Conservation (phyloP, 2,329 filamentous ascomycete species). For the Trichoderma breve region DNA sequence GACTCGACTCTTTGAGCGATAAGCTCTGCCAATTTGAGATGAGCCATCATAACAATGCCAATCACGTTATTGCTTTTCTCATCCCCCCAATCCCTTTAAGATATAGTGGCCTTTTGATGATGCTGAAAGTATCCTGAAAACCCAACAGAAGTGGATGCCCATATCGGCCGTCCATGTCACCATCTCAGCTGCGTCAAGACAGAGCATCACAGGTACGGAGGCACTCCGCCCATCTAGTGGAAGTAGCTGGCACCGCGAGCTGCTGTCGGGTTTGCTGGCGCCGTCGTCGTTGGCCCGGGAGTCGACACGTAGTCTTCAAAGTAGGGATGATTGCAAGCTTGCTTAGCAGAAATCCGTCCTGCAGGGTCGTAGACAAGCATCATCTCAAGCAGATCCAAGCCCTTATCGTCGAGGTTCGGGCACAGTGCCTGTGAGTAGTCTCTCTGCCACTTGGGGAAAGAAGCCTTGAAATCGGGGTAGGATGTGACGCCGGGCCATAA, state of each 20-base stretch:
- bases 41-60: conserved; percentile 1
- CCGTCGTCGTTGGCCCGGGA: conserved; percentile 27
- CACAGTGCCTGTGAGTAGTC: conserved; percentile 66
- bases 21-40: background rate
- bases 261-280: conserved; percentile 22
- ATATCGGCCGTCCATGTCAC: background rate
- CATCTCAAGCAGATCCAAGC: conserved; percentile 64
- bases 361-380: conserved; percentile 87
- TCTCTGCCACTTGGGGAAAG: conserved; percentile 86
- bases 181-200: background rate
- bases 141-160: conserved; percentile 1
- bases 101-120: background rate
- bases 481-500: conserved; percentile 91
- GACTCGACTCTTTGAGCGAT: background rate
- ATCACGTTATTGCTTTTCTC: background rate
- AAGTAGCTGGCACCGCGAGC: conserved; percentile 37
- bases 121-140: conserved; percentile 27
- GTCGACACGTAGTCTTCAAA: conserved; percentile 52
- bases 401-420: conserved; percentile 68
- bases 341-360: conserved; percentile 83
- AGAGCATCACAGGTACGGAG: conserved; percentile 25
- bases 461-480: conserved; percentile 89
- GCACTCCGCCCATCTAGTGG: conserved; percentile 32
- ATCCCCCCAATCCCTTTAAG: background rate
- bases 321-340: conserved; percentile 80